Evolutionary conservation across 805 yeast genomes (phyloP), one percentile per base, ranked within the genome.

Genomic region (Metschnikowia drakensbergensis): DNA sequence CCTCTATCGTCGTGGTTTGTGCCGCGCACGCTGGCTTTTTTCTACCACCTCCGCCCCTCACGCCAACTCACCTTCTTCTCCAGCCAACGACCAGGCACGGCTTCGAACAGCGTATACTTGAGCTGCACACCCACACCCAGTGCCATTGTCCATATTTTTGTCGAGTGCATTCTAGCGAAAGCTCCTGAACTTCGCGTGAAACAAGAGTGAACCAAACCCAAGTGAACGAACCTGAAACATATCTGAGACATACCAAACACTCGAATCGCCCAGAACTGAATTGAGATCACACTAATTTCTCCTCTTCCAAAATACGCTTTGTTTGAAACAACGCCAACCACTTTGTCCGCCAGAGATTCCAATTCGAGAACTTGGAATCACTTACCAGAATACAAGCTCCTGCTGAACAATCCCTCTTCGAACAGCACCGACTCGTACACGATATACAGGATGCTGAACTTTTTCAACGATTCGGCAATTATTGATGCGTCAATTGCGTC

Each of bases 391-490:
- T 17, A 17, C 17, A 17, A 17, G 17, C 17, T 17, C 17, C 17
- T 17, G 17, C 17, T 17, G 17, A 17, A 17, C 17, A 17, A 17
- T 17, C 17, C 17, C 2, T 17, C 17, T 17, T 17, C 17, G 17
- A 17, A 17, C 17, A 17, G 17, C 17, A 4, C 13, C 30, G 7
- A n/a, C 23, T 36, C 29, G 7, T 8, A n/a, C n/a, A n/a, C n/a
- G n/a, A n/a, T n/a, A 23, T 6, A 36, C 8, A 4, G 9, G 6
- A 33, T 34, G 37, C 45, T 25, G 45, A 42, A 39, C 36, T 46
- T 54, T 28, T 48, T 51, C 26, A 47, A 44, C 36, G 60, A 57
- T 35, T 58, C 60, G 23, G 60, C 60, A 7, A 55, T 57, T 27
- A 47, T 54, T 31, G 51, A 51, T 39, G 42, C 55, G 29, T 53